phyloP scores from a whole-genome alignment of 371 early-diverging fungal genomes.

The Fennellomyces sp. region DNA sequence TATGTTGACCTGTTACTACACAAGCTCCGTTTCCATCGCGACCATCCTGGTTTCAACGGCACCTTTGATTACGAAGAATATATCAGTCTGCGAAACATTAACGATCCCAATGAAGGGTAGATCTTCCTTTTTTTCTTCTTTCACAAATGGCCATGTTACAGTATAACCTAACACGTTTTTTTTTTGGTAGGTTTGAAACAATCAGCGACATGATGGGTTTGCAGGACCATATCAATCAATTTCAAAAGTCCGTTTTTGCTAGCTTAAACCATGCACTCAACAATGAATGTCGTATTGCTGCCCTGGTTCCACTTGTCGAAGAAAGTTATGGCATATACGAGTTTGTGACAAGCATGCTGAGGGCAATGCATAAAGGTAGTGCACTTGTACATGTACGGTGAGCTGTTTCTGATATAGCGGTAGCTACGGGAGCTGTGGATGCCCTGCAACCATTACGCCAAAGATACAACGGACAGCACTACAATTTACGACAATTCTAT shows the following conservation, averaged over 20 bases:
- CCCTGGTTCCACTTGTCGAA: constrained; percentile 97
- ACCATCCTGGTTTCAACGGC: constrained; percentile 93
- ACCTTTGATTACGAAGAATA: constrained; percentile 98
- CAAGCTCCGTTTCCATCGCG: constrained; percentile 91
- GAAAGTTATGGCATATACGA: constrained; percentile 96
- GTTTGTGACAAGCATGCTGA: constrained; percentile 93
- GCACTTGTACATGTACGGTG: not conserved
- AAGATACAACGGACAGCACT: constrained; percentile 86
- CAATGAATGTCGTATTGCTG: constrained; percentile 94
- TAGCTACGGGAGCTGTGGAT: constrained; percentile 75
- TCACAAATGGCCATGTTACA: too few relatives aligned
- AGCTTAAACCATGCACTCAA: constrained; percentile 84
- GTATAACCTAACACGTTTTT: not conserved
- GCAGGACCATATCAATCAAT: constrained; percentile 87
- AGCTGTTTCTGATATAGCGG: not conserved
- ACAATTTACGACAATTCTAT: constrained; percentile 88
- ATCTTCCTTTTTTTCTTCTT: too few relatives aligned
- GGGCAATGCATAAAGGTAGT: constrained; percentile 93
- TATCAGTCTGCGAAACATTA: constrained; percentile 87
- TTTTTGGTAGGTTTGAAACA: constrained; percentile 76
- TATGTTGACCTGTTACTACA: constrained; percentile 88
- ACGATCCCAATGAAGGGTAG: constrained; percentile 98
- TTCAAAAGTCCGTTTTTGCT: constrained; percentile 87
- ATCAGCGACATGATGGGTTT: constrained; percentile 91
- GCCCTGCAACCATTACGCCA: constrained; percentile 88